Base-by-base conservation (phyloP, 345 rosid genomes). In the Populus tremula region DNA sequence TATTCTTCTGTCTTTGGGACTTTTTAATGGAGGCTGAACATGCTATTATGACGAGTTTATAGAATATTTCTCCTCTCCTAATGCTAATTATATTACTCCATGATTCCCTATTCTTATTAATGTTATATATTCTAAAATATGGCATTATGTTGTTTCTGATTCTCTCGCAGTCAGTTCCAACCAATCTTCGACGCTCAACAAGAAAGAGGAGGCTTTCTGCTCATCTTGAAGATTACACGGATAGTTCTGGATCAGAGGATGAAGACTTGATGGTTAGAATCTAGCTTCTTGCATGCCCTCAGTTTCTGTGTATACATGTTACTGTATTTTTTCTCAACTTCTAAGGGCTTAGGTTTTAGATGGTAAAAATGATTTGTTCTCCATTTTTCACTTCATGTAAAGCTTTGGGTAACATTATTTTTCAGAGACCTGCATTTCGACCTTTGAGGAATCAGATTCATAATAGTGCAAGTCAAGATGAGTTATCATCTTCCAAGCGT, bases 201-300 rank as follows among this genome's bases (percentile, higher is more conserved):
- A 85, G 99, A 85, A 92, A 88, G 89, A 92, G 98, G 87, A 91
- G 97, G 86, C 63, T 89, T 75, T 83, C 97, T 71, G 95, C 90
- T 78, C 88, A 87, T 77, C 98, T 92, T 72, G 96, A 90, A 61
- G 97, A 77, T 82, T 96, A 87, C 83, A 90, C 94, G 16, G 92
- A 90, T 79, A 92, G 94, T 87, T 96, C 98, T 53, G 99, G 98
- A 77, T 90, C 92, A 78, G 98, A 91, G 83, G 99, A 94, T 84
- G 97, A 87, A 84, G 98, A 92, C 79, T 76, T 94, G 82, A 96
- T 92, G 99, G 99, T 94, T 75, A 87, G 91, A 69, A 75, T 75
- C 47, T 76, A 54, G 76, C 79, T 78, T 77, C 41, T 63, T 7
- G 69, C 74, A 61, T 68, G 41, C 65, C 31, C 23, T 27, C 49